A percentile compares a stretch with the other conserved stretches of the same genome.
Evolutionary conservation across 306 rosid species (phyloP).

Genomic region (Gynostemma pentaphyllum): DNA sequence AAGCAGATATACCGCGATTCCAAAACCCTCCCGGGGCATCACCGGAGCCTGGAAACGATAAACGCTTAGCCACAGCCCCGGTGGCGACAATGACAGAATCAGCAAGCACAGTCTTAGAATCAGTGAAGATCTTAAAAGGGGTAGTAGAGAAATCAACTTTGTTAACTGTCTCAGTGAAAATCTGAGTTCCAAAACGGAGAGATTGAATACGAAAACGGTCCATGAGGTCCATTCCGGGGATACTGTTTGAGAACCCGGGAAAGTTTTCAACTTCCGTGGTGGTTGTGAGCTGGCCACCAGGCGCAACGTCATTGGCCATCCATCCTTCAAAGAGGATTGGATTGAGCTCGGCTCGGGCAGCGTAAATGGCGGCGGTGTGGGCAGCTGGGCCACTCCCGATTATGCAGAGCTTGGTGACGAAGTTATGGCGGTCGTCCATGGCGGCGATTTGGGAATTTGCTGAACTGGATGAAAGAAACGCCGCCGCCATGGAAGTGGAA

Average conservation of each 20-base stretch:
- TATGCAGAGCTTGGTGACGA: slow-evolving; percentile 59
- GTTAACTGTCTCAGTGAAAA: slow-evolving; percentile 61
- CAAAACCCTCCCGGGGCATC: slow-evolving; percentile 57
- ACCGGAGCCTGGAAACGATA: slow-evolving; percentile 45
- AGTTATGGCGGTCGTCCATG: slow-evolving; percentile 31
- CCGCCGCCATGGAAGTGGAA: neutral
- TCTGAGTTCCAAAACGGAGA: slow-evolving; percentile 57
- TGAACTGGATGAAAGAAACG: slow-evolving; percentile 9
- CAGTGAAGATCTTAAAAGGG: slow-evolving; percentile 57
- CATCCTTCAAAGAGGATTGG: slow-evolving; percentile 81
- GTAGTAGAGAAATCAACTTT: slow-evolving; percentile 54
- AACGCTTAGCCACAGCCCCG: slow-evolving; percentile 71
- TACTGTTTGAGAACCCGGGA: slow-evolving; percentile 70
- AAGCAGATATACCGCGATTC: slow-evolving; percentile 78
- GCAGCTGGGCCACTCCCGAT: slow-evolving; percentile 88
- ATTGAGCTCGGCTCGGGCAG: slow-evolving; percentile 76
- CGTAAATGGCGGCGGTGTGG: slow-evolving; percentile 75
- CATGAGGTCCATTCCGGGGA: slow-evolving; percentile 66
- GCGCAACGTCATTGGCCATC: slow-evolving; percentile 84
- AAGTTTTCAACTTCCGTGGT: slow-evolving; percentile 85
- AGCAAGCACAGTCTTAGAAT: slow-evolving; percentile 26
- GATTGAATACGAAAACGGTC: slow-evolving; percentile 60
- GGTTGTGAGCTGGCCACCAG: slow-evolving; percentile 86
- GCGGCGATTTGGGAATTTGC: slow-evolving; percentile 13
- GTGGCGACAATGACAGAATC: slow-evolving; percentile 44